phyloP scores from a whole-genome alignment of 1,139 yeast species.

The Yamadazyma sp. region DNA sequence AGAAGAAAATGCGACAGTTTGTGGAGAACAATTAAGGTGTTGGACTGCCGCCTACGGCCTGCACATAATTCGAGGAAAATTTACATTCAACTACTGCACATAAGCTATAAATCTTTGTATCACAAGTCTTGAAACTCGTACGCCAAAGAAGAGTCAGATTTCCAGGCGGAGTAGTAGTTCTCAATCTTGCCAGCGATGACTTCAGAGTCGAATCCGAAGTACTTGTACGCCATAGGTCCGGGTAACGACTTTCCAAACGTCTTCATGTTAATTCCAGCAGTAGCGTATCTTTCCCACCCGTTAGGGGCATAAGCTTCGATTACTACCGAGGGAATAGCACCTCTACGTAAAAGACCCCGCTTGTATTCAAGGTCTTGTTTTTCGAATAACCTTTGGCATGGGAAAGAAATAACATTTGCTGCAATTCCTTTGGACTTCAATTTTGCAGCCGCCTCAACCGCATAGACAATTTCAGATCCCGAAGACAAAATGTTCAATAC shows the following conservation, averaged over 20 bases:
- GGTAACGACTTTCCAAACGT: constrained; percentile 33
- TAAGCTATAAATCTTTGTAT: too few relatives aligned
- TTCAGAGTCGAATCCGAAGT: constrained; percentile 27
- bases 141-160: constrained; percentile 20
- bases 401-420: constrained; percentile 30
- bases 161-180: constrained; percentile 18
- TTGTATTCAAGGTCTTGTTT: constrained; percentile 24
- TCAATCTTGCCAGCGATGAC: constrained; percentile 24
- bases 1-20: too few relatives aligned
- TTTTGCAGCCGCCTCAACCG: constrained; percentile 25
- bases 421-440: constrained; percentile 21
- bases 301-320: constrained; percentile 34
- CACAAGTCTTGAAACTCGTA: constrained; percentile 27
- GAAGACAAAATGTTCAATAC: constrained; percentile 24
- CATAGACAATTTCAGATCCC: constrained; percentile 30
- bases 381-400: constrained; percentile 22
- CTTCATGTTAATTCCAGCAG: constrained; percentile 30
- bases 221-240: constrained; percentile 25
- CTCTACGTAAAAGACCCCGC: constrained; percentile 20
- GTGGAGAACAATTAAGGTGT: too few relatives aligned
- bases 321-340: constrained; percentile 25
- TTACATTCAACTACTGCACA: too few relatives aligned
- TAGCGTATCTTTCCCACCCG: constrained; percentile 38
- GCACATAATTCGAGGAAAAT: too few relatives aligned
- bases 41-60: too few relatives aligned